These are phyloP conservation scores for Phytophthora tubulina DNA, from an alignment of 352 stramenopile genomes.

Conservation along the genomic window DNA sequence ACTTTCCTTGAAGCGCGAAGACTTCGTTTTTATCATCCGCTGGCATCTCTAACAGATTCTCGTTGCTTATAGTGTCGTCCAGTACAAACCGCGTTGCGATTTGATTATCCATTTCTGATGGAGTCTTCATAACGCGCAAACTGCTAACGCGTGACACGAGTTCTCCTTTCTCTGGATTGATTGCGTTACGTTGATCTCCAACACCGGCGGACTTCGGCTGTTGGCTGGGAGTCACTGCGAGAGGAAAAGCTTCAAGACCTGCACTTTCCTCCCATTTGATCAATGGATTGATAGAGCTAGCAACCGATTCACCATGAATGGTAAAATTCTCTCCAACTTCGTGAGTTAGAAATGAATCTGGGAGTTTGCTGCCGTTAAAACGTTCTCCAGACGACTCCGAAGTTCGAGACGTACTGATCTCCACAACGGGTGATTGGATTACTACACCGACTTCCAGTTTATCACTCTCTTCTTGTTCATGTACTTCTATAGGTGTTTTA, in stretches of 20 bases:
- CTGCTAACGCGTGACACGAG: constrained; percentile 4
- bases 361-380: neutral
- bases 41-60: neutral
- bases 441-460: neutral
- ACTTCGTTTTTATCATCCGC: constrained; percentile 1
- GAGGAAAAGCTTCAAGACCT: constrained; percentile 32
- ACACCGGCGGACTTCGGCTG: neutral
- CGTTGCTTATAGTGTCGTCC: neutral
- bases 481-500: neutral
- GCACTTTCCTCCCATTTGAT: constrained; percentile 34
- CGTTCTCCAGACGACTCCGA: neutral
- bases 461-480: neutral
- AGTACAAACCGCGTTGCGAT: neutral
- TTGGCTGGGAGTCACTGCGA: constrained; percentile 19
- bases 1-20: constrained; percentile 27
- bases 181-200: neutral
- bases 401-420: constrained; percentile 16
- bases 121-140: neutral
- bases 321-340: neutral
- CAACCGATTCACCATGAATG: neutral
- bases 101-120: neutral
- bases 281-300: constrained; percentile 6
- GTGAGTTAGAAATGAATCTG: neutral
- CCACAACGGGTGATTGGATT: constrained; percentile 24
- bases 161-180: neutral